Base-by-base conservation (phyloP, 2,329 filamentous ascomycete genomes). In the Penicillium sp. region DNA sequence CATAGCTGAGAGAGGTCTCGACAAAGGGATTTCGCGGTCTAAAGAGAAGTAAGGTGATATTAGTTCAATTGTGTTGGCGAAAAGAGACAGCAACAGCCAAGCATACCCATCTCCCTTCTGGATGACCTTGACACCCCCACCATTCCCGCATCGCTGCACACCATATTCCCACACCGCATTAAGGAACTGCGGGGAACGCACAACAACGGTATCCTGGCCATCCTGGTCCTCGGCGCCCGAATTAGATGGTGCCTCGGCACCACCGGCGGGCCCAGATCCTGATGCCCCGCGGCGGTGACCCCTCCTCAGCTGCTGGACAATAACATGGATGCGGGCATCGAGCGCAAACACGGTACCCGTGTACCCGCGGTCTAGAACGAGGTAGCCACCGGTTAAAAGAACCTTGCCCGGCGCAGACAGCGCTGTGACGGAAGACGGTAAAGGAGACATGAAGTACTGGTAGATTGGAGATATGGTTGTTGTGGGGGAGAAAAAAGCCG, bases 321-420 rank as follows among this genome's bases (percentile, higher is more conserved):
- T 72, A 43, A 84, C 81, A 69, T 87, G 84, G 34, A 88, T 87
- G 55, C 85, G 78, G 45, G 85, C 85, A 70, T 87, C 80, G 50
- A 88, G 80, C 33, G 84, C 85, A 66, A 87, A 86, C 4, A 87
- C 85, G 19, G 86, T 79, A 36, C 88, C 93, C 3, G 89, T 94
- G 76, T 97, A 92, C 60, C 84, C 81, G 60, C 90, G 86, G 78
- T 97, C 93, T 45, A 99, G 87, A 23, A 97, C 93, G 45, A 97
- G 86, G 76, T 97, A 99, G 60, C 94, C 94, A 62, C 94, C 94
- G 4, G 93, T 91, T 53, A 97, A 84, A 63, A 99, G 84, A 59
- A 99, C 94, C 80, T 99, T 99, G 66, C 94, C 94, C 19, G 94
- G 94, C 23, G 94, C 93, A 61, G 94, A 97, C 64, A 96, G 85